Conservation (phyloP, 768 basidiomycete genomes). For the Lactifluus volemus region DNA sequence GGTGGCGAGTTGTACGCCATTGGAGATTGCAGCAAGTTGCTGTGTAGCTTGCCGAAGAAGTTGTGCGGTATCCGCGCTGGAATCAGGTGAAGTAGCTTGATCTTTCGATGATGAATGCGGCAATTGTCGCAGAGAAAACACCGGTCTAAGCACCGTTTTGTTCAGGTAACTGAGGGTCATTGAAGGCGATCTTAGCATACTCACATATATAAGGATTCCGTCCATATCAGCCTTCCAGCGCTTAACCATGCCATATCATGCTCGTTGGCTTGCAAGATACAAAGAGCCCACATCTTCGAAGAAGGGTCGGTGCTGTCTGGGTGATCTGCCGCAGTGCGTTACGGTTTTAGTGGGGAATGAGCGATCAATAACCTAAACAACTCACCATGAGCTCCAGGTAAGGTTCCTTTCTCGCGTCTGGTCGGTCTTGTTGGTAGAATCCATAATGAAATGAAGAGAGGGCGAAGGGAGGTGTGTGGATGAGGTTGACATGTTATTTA, state of each 20-base stretch:
- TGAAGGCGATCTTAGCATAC: not conserved
- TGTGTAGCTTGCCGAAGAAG: not conserved
- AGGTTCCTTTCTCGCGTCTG: conserved; percentile 3
- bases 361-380: no score
- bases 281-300: conserved; percentile 16
- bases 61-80: not conserved
- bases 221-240: conserved; percentile 15
- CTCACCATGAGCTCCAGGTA: not conserved
- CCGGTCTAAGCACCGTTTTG: conserved; percentile 5
- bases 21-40: conserved; percentile 1
- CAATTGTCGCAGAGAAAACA: conserved; percentile 15
- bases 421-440: not conserved
- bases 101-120: conserved; percentile 18
- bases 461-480: not conserved
- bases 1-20: not conserved
- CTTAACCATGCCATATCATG: conserved; percentile 1
- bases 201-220: conserved; percentile 16
- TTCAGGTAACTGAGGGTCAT: not conserved
- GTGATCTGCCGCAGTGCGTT: not conserved
- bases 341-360: not conserved
- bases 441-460: not conserved
- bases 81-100: conserved; percentile 9
- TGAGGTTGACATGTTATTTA: not conserved
- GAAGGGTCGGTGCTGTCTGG: not conserved
- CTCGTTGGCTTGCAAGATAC: not conserved